Evolutionary conservation across 2,329 filamentous ascomycete genomes (phyloP), one percentile per base, ranked within the genome.

Genomic region (Neopestalotiopsis sp.): DNA sequence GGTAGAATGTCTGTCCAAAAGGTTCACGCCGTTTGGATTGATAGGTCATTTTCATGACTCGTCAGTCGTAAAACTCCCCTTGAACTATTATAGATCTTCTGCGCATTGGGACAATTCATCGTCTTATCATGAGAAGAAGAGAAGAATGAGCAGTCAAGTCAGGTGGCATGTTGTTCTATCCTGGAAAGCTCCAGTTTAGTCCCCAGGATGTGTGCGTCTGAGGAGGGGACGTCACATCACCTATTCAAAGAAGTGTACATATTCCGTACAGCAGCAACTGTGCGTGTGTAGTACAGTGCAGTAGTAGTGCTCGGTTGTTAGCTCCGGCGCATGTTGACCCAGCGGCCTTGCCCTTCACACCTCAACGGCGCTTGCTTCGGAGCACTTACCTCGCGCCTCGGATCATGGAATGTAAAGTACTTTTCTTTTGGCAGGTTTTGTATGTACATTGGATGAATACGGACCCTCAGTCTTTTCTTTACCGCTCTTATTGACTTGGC

Each of bases 241-340:
- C 10, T 38, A 7, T 53, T 53, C 45, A n/a, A 53, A 20, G n/a
- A 53, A 53, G 45, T 28, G 24, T 28, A 28, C 24, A 28, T 28
- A 28, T 5, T 53, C 14, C n/a, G 6, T 17, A 17, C 3, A 17
- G 24, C 24, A 28, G 24, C 24, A 28, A 28, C 6, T 10, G 5
- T 12, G n/a, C n/a, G 45, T 53, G n/a, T 17, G 45, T 53, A 53
- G 45, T n/a, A n/a, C 45, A 53, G 34, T 38, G 24, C 34, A 38
- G 34, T 38, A 38, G 45, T 53, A 53, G 45, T 53, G 45, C 45
- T 53, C 45, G 45, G 45, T 53, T 53, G 45, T 53, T 53, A 53
- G 45, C 45, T 53, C 45, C 45, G 45, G 45, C 20, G 45, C 45
- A 53, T 53, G 20, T n/a, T n/a, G 6, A 53, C 45, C 6, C 45